phyloP scores from a whole-genome alignment of 2,329 filamentous ascomycete species.

The Arthrobotrys pseudoclavata region DNA sequence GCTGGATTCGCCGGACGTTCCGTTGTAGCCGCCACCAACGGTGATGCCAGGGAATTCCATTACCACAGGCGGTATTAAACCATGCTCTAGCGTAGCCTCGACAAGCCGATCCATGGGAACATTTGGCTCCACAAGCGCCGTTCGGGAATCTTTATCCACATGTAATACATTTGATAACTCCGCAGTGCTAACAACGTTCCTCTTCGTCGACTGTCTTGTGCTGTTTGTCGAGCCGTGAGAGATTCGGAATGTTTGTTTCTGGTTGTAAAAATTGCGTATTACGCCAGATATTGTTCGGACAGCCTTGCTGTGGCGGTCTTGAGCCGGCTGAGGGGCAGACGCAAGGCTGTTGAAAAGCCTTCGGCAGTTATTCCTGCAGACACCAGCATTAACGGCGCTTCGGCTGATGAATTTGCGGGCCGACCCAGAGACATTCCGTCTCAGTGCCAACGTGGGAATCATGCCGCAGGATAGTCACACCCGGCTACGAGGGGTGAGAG shows the following conservation, averaged over 20 bases:
- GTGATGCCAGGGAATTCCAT: constrained; percentile 81
- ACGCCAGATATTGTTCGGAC: constrained; percentile 43
- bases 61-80: constrained; percentile 75
- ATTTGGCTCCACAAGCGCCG: constrained; percentile 75
- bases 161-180: constrained; percentile 68
- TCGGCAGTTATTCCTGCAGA: constrained; percentile 38
- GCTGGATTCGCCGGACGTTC: constrained; percentile 77
- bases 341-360: constrained; percentile 29
- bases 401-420: constrained; percentile 15
- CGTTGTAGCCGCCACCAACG: constrained; percentile 76
- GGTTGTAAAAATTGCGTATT: constrained; percentile 50
- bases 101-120: constrained; percentile 77
- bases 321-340: constrained; percentile 21
- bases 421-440: constrained; percentile 12
- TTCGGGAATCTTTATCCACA: constrained; percentile 67
- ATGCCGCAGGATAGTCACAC: not conserved
- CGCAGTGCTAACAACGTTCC: constrained; percentile 69
- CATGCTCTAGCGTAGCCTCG: constrained; percentile 71
- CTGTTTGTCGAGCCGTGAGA: constrained; percentile 73
- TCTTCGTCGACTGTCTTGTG: constrained; percentile 68
- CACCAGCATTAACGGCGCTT: not conserved
- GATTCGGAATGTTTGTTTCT: constrained; percentile 68
- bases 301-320: constrained; percentile 38
- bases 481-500: not conserved
- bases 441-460: constrained; percentile 22